Evolutionary conservation across 306 rosid genomes (phyloP).

Genomic region (Trichosanthes truncata): DNA sequence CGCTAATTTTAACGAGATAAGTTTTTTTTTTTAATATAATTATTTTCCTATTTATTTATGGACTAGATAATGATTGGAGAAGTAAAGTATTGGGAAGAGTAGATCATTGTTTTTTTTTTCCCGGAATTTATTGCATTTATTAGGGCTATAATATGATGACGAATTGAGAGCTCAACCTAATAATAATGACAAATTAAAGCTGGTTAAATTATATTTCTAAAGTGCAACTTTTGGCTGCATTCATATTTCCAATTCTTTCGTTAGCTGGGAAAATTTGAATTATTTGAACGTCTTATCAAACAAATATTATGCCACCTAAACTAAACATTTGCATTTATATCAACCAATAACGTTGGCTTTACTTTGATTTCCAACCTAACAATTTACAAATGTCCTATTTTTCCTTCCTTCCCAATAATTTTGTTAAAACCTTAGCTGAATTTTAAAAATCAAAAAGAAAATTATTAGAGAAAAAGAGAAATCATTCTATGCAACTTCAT

Average conservation of each 20-base stretch:
- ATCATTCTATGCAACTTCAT: too few species aligned
- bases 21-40: not conserved
- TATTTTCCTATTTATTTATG: not conserved
- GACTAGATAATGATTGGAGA: not conserved
- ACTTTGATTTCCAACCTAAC: not conserved
- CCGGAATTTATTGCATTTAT: conserved; percentile 10
- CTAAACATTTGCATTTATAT: not conserved
- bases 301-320: not conserved
- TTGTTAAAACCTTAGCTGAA: not conserved
- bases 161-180: not conserved
- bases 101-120: not conserved
- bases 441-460: too few species aligned
- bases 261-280: not conserved
- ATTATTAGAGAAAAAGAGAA: too few species aligned
- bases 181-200: not conserved
- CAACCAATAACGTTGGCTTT: not conserved
- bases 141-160: not conserved
- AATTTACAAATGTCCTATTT: not conserved
- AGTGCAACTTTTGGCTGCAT: not conserved
- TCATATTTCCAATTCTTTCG: not conserved
- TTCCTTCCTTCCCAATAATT: not conserved
- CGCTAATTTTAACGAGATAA: not conserved
- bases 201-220: not conserved
- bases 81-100: not conserved
- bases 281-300: not conserved